Base-by-base conservation (phyloP, 306 rosid genomes). In the Rosa persica region DNA sequence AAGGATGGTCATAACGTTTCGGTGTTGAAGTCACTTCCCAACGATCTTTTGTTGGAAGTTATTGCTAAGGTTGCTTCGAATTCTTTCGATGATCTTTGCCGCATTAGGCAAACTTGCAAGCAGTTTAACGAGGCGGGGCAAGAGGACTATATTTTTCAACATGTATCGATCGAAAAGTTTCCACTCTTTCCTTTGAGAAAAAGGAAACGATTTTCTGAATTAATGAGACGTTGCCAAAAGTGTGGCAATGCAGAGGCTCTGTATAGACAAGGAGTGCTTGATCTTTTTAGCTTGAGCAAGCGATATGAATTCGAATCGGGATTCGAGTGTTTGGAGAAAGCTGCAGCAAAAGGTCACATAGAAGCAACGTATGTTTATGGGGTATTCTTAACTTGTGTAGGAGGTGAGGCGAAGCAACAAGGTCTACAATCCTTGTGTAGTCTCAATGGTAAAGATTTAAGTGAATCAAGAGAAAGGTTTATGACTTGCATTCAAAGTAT, bases 291-390 rank as follows among this genome's bases (percentile, higher is more conserved):
- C 16, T 17, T 39, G 9, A 68, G 12, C 0, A 8, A 30, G 2
- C 36, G 36, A 30, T 30, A 30, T 43, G 0, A 65, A 11, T 22
- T 6, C 0, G 73, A 68, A 42, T 23, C 27, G 0, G 78, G 46
- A 8, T 10, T 27, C 9, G 34, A 12, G 60, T 62, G n/a, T 4
- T 46, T 62, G 13, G 62, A 44, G 79, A 46, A 34, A 47, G 71
- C 79, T 0, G 61, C 46, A 20, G 34, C 70, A 1, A 75, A 44
- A 15, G 78, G 70, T 2, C 46, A 75, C 30, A 16, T 8, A 5
- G 71, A 74, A 25, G 78, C 70, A 8, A 74, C 5, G 4, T 75
- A 75, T 6, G 44, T 75, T 1, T 61, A 75, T 16, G 60, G 72
- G 3, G 36, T 38, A 2, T 3, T 44, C 12, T 61, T 61, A 51